These are phyloP conservation scores for Massospora cicadina DNA, from an alignment of 371 early-diverging fungal genomes.

Conservation along the genomic window DNA sequence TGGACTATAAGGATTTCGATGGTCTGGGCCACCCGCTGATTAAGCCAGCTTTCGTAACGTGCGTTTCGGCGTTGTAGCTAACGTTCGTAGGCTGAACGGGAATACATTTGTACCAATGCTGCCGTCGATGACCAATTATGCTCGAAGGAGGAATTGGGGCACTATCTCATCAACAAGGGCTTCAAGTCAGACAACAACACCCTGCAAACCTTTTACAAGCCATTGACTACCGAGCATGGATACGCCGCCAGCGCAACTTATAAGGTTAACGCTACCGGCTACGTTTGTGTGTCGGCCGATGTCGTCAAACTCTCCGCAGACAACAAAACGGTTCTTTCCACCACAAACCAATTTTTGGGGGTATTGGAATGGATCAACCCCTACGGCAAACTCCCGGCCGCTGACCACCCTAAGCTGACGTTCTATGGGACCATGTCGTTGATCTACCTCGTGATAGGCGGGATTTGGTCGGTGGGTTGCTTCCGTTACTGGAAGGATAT, in stretches of 20 bases:
- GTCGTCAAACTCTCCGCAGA: not conserved
- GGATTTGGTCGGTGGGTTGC: conserved; percentile 54
- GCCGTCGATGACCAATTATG: not conserved
- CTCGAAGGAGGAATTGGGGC: conserved; percentile 4
- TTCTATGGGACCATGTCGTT: conserved; percentile 50
- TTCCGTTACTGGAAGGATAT: conserved; percentile 72
- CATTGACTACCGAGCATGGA: not conserved
- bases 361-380: conserved; percentile 50
- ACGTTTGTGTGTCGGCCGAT: conserved; percentile 9
- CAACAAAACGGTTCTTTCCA: not conserved
- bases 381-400: conserved; percentile 66
- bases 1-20: conserved; percentile 7
- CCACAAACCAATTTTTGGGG: not conserved
- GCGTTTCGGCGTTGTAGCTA: not conserved
- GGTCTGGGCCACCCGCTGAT: not conserved
- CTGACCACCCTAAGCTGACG: conserved; percentile 65
- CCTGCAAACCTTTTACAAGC: not conserved
- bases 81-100: not conserved
- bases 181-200: not conserved
- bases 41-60: not conserved
- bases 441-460: conserved; percentile 47
- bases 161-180: not conserved
- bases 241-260: not conserved
- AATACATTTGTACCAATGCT: not conserved
- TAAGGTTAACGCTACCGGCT: conserved; percentile 2